phyloP scores from a whole-genome alignment of 805 yeast species.

The Lipomyces yamanashiensis region DNA sequence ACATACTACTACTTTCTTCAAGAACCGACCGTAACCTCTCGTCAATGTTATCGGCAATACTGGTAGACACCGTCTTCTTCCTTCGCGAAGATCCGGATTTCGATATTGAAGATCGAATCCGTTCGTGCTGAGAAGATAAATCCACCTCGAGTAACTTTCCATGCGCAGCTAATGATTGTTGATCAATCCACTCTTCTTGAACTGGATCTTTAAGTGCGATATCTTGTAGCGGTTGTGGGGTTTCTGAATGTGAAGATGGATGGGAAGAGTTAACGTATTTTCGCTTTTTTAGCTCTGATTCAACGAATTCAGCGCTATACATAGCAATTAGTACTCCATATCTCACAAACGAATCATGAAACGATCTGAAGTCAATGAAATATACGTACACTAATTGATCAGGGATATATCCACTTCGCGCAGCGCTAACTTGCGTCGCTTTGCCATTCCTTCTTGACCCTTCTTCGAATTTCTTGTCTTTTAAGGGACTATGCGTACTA shows the following conservation, averaged over 20 bases:
- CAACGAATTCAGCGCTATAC: constrained; percentile 4
- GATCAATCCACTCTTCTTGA: not conserved
- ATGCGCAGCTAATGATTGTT: constrained; percentile 6
- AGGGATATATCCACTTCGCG: not conserved
- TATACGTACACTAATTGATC: constrained; percentile 7
- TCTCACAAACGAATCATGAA: too few relatives aligned
- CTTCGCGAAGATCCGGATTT: not conserved
- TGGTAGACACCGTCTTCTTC: not conserved
- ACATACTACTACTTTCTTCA: constrained; percentile 13
- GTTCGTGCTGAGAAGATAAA: not conserved
- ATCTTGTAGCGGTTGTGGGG: not conserved
- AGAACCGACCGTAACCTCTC: constrained; percentile 1
- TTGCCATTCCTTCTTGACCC: not conserved
- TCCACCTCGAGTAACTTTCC: constrained; percentile 13
- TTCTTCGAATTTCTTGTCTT: not conserved
- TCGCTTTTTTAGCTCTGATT: constrained; percentile 11
- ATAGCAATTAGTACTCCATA: not conserved
- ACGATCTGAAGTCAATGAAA: too few relatives aligned
- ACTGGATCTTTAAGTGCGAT: not conserved
- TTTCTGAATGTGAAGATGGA: not conserved
- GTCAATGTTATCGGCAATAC: not conserved
- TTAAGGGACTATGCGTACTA: not conserved
- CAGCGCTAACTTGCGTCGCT: not conserved
- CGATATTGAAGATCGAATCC: not conserved
- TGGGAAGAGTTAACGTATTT: not conserved